A percentile compares a stretch with the other conserved stretches of the same genome.
Conservation (phyloP, 2,329 filamentous ascomycete species). For the Ophiostoma ips region DNA sequence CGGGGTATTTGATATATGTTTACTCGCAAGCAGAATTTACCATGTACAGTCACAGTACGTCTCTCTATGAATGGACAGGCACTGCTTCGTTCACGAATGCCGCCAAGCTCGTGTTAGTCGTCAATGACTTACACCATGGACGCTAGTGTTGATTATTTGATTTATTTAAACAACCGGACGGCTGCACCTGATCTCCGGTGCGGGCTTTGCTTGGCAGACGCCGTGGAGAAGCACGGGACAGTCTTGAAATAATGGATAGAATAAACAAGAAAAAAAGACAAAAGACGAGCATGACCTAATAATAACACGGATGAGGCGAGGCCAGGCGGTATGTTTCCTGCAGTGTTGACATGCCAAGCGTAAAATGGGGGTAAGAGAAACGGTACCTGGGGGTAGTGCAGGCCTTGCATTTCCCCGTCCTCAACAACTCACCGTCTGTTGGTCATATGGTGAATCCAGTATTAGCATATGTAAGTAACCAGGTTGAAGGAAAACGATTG, state of each 20-base stretch:
- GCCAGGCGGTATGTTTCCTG: background rate
- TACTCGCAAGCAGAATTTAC: background rate
- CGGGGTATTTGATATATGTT: background rate
- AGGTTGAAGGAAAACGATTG: too few species aligned
- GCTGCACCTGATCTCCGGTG: slow-evolving; percentile 1
- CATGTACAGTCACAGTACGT: background rate
- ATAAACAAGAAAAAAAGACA: background rate
- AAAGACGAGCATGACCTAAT: background rate
- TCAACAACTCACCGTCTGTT: too few species aligned
- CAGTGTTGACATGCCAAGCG: background rate
- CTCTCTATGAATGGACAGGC: background rate
- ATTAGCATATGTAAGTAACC: too few species aligned
- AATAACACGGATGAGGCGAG: background rate
- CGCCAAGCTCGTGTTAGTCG: background rate
- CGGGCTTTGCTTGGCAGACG: background rate
- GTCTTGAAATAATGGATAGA: background rate
- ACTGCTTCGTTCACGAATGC: background rate
- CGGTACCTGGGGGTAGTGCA: background rate
- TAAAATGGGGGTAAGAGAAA: slow-evolving; percentile 2
- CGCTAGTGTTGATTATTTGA: background rate
- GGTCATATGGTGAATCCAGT: background rate
- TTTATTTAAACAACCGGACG: background rate
- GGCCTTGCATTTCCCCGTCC: too few species aligned
- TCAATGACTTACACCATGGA: slow-evolving; percentile 2
- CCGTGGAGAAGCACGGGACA: background rate